These are phyloP conservation scores for Scheffersomyces illinoinensis DNA, from an alignment of 1,139 yeast genomes.

Conservation along the genomic window DNA sequence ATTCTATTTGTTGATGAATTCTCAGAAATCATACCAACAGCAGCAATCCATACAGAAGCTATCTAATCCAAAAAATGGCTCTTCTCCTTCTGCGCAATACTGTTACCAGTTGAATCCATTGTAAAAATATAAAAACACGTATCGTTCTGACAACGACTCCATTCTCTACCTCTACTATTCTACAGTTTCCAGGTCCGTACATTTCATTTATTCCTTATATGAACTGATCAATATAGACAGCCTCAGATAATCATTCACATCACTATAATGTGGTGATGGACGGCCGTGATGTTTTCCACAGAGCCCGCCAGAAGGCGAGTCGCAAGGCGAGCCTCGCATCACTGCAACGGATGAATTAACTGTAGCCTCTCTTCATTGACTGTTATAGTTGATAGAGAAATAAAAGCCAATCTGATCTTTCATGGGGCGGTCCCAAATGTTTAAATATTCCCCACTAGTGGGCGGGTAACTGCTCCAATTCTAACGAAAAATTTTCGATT, in stretches of 20 bases:
- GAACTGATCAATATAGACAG: too few relatives aligned
- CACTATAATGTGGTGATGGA: conserved; percentile 33
- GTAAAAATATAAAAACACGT: too few relatives aligned
- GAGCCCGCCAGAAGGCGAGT: conserved; percentile 17
- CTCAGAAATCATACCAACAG: too few relatives aligned
- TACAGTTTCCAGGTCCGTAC: too few relatives aligned
- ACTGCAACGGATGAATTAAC: too few relatives aligned
- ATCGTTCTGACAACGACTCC: too few relatives aligned
- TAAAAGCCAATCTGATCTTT: conserved; percentile 7
- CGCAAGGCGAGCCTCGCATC: conserved; percentile 14
- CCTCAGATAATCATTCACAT: conserved; percentile 14
- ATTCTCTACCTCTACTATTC: too few relatives aligned
- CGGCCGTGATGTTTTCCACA: conserved; percentile 27
- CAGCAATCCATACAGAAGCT: too few relatives aligned
- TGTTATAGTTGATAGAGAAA: conserved; percentile 61
- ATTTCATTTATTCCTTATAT: too few relatives aligned
- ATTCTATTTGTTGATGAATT: neutral
- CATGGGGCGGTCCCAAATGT: neutral
- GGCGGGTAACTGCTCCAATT: neutral
- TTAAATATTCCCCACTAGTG: neutral
- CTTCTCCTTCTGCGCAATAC: too few relatives aligned
- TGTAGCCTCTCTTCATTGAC: conserved; percentile 36
- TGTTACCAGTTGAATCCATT: too few relatives aligned
- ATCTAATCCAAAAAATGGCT: too few relatives aligned
- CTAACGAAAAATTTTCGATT: neutral